Evolutionary conservation across 257 asterid genomes (phyloP), one percentile per base, ranked within the genome.

Genomic region (Capsicum baccatum): DNA sequence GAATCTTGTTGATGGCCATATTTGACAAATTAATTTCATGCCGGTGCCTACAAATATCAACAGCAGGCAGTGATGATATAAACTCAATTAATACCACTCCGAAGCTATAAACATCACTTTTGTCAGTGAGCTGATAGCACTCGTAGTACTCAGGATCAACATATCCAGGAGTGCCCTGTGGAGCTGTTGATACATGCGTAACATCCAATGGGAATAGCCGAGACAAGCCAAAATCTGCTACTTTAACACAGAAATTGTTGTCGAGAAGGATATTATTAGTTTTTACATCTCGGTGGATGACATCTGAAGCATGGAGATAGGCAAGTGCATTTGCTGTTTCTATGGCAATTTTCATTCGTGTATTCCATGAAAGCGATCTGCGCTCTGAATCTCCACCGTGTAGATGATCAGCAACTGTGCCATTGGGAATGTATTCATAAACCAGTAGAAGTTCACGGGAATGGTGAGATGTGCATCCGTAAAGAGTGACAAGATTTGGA

Each of bases 151-250:
- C 98, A 0, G 98, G 98, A 85, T 95, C 96, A 1, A 94, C 98
- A 35, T 94, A 95, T 83, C 98, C 97, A 0, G 97, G 98, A 6
- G 98, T 94, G 17, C 98, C 98, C 84, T 95, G 98, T 39, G 98
- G 98, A 37, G 98, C 97, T 3, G 98, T 94, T 14, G 98, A 91
- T 81, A 92, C 91, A 47, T 95, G 98, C 4, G 95, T 94, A 21
- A 83, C 94, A n/a, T 91, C 67, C 2, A n/a, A 83, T 17, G 98
- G 98, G 89, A 92, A 91, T 19, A 89, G 82, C 5, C 97, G 84
- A 4, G 97, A 95, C 21, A 95, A 71, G 70, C 98, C 98, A 62
- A 95, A 95, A 83, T 95, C 98, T 48, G 96, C 97, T 26, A 95
- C 98, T 89, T 93, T 95, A 26, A 93, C 96, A 60, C 88, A 86